These are phyloP conservation scores for Huntiella savannae DNA, from an alignment of 2,329 filamentous ascomycete genomes.

Conservation along the genomic window DNA sequence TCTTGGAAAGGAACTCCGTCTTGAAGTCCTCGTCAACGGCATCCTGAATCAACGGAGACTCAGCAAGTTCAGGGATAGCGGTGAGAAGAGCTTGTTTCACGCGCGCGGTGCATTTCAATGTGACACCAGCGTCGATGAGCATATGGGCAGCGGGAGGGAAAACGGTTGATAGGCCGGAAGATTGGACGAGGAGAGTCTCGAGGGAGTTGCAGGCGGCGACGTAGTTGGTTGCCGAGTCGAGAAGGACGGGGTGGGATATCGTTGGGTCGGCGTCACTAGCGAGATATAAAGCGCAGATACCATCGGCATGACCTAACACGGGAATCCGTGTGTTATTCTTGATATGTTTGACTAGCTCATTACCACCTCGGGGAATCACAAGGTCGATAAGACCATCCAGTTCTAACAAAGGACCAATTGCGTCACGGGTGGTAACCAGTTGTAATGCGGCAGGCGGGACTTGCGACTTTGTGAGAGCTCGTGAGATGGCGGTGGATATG, in stretches of 20 bases:
- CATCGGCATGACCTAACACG: constrained; percentile 89
- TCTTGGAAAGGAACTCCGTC: constrained; percentile 77
- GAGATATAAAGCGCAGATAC: constrained; percentile 74
- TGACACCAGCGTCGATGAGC: constrained; percentile 58
- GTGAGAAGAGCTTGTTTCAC: constrained; percentile 45
- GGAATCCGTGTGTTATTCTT: constrained; percentile 86
- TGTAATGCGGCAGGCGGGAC: constrained; percentile 82
- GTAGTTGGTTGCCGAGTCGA: constrained; percentile 89
- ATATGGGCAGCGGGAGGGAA: constrained; percentile 57
- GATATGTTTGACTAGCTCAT: constrained; percentile 76
- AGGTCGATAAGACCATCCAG: constrained; percentile 82
- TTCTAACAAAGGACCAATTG: constrained; percentile 68
- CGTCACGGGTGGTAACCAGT: constrained; percentile 82
- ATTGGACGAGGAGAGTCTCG: constrained; percentile 80
- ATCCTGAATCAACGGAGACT: constrained; percentile 34
- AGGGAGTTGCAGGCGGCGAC: constrained; percentile 86
- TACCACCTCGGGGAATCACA: constrained; percentile 80
- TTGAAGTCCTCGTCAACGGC: constrained; percentile 55
- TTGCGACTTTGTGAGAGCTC: constrained; percentile 48
- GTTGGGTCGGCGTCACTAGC: constrained; percentile 55
- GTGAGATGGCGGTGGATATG: constrained; percentile 69
- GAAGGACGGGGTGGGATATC: constrained; percentile 55
- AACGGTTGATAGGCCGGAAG: constrained; percentile 43
- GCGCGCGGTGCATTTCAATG: constrained; percentile 56
- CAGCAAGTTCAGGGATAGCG: constrained; percentile 19